Base-by-base conservation (phyloP, 2,329 filamentous ascomycete genomes). In the Epichloe gansuensis region DNA sequence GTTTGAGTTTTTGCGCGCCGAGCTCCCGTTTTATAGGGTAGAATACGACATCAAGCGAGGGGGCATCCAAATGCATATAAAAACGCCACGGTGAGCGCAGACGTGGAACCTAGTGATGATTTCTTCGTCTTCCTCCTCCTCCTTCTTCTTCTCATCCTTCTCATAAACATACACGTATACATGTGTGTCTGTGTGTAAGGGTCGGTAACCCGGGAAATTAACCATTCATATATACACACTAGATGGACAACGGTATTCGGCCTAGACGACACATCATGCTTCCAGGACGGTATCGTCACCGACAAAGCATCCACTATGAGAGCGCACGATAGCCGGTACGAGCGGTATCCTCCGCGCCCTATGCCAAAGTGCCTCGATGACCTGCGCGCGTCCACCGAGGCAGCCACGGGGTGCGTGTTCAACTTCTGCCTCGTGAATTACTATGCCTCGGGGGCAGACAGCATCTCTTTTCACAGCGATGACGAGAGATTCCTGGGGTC, bases 381-480 rank as follows among this genome's bases (percentile, higher is more conserved):
- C 5, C 73, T 91, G 7, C 77, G 81, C 9, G 68, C 66, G 36
- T 73, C 80, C 9, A 81, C 84, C 1, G 84, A 91, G 65, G 72
- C 74, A 4, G 77, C 79, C 0, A 87, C 84, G 0, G 75, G 74
- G n/a, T 78, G 78, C 60, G 74, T 62, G 1, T 91, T 85, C 68
- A 91, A 91, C 63, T 88, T 90, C 63, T 86, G 82, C 54, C 74
- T 91, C 1, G 84, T 91, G 4, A 91, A 91, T 61, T 91, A 91
- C 68, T 91, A 91, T 62, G 82, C 83, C n/a, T 78, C 77, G 3
- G 86, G 87, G 0, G 71, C 79, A 5, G 86, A 91, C 64, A 87
- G 83, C 58, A 91, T 91, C 47, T 78, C 82, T 11, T 91, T 85
- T 61, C 86, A 91, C 65, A 86, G 82, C 47, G 87, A 91, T 58